Evolutionary conservation across 768 basidiomycete genomes (phyloP), one percentile per base, ranked within the genome.

Genomic region (Podaxis sp.): DNA sequence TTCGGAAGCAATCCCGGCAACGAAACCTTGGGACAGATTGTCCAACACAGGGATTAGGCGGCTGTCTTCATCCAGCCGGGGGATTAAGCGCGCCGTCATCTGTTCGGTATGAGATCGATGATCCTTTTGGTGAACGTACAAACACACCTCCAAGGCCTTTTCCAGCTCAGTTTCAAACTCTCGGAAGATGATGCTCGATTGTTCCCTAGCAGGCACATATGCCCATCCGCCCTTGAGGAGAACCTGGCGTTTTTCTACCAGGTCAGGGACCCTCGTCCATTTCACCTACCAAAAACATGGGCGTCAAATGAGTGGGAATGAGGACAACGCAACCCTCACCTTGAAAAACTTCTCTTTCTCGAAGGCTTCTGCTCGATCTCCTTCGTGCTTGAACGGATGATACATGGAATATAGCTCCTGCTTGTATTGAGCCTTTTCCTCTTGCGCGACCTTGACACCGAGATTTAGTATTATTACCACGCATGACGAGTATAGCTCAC

Each of bases 181-280:
- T 66, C 95, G 87, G 64, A 90, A 87, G 15, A 99, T 84, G 60
- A 99, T 87, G 70, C 90, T 93, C 15, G 92, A 89, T 61, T 66
- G 70, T 65, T 70, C 68, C 66, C 64, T 69, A 54, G 59, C 49
- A 61, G 67, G 66, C 64, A 68, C 71, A 65, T 70, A 70, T 66
- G 69, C 66, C 67, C 66, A 67, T 63, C 67, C 67, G 28, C 65
- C 59, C 46, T 66, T 67, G 55, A 99, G 77, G 64, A 93, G 86
- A 0, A 98, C 93, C 51, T 81, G 83, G 19, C 96, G 81, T 70
- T 83, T 86, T 64, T 89, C 90, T 7, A 99, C 90, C 1, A 99
- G 84, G 74, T 97, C 95, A 4, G 94, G 93, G 2, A 99, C 96
- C 65, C 89, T 87, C 12, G 90, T 95, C 97, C 97, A 99, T 73